Base-by-base conservation (phyloP, 208 protist genomes). In the Leishmania gerbilli region DNA sequence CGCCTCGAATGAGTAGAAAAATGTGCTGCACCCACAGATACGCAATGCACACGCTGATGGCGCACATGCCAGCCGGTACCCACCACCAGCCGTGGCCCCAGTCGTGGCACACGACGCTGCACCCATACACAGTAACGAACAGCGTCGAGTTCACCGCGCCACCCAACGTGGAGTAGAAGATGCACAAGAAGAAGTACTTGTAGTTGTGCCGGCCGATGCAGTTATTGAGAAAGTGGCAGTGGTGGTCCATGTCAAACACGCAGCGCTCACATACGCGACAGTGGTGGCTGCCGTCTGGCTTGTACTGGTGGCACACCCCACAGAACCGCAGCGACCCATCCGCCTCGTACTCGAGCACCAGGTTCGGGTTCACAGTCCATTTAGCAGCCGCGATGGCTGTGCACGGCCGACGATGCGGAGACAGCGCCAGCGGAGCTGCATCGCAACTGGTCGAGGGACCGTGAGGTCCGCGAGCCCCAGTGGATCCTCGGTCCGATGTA, bases 151-250 rank as follows among this genome's bases (percentile, higher is more conserved):
- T 83, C 40, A 92, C 37, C 42, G 79, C 77, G 37, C 86, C 81
- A 53, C 83, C 86, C 31, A 91, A 17, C 15, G 82, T 77, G 15
- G 81, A 65, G 80, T 97, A 96, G 13, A 88, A 80, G 27, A 97
- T 71, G 67, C 93, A 90, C 1, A 97, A 76, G 40, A 97, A 81
- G 77, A 98, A 98, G 34, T 90, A 88, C 76, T 97, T 97, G 84
- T 97, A 95, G 84, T 97, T 98, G 69, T 91, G 84, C 74, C 89
- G 84, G 0, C 94, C 94, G 3, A 98, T 92, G 75, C 96, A 98
- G 85, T 95, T 98, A 81, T 96, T 95, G 15, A 98, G 77, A 27
- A 87, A 96, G 24, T 87, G 87, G 83, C 96, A 98, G 84, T 98
- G 96, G 81, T 98, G 96, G 83, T 98, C 96, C 89, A 98, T 95